A percentile compares a stretch with the other conserved stretches of the same genome.
phyloP scores from a whole-genome alignment of 2,329 filamentous ascomycete species.

The Aspergillus persii region DNA sequence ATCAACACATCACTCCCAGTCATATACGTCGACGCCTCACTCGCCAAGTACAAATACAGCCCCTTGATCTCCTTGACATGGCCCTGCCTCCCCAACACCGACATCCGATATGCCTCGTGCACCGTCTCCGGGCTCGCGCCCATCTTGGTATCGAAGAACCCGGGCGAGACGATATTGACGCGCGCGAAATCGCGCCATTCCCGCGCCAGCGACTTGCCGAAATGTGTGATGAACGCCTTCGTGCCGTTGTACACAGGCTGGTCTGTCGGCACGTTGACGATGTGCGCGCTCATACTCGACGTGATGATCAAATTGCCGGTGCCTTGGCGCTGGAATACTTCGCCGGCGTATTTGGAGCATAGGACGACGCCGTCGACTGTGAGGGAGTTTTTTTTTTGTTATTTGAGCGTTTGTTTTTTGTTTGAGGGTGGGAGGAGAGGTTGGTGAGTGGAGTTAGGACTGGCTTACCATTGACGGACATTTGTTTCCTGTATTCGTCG shows the following conservation, averaged over 20 bases:
- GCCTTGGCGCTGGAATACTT: constrained; percentile 45
- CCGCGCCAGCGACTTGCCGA: constrained; percentile 55
- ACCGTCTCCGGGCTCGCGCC: constrained; percentile 45
- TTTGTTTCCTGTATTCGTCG: constrained; percentile 52
- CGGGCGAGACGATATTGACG: constrained; percentile 55
- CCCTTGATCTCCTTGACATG: constrained; percentile 38
- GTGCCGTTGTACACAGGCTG: constrained; percentile 58
- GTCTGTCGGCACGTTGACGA: constrained; percentile 54
- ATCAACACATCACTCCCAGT: constrained; percentile 50
- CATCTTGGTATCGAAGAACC: constrained; percentile 58
- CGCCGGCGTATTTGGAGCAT: constrained; percentile 46
- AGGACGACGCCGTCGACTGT: constrained; percentile 51
- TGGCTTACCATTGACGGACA: constrained; percentile 53
- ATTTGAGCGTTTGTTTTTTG: neutral
- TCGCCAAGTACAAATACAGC: constrained; percentile 47
- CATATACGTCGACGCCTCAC: constrained; percentile 49
- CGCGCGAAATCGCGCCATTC: constrained; percentile 59
- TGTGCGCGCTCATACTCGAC: constrained; percentile 50
- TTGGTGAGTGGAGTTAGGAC: constrained; percentile 2
- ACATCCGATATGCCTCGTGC: constrained; percentile 50
- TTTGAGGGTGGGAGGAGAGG: neutral
- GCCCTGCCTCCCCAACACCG: constrained; percentile 43
- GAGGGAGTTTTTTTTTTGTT: too few species aligned
- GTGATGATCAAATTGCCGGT: constrained; percentile 50
- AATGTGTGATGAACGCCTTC: constrained; percentile 57